A percentile compares a stretch with the other conserved stretches of the same genome.
Evolutionary conservation across 2,329 filamentous ascomycete species (phyloP).

Genomic region (Chrysoporthe deuterocubensis): DNA sequence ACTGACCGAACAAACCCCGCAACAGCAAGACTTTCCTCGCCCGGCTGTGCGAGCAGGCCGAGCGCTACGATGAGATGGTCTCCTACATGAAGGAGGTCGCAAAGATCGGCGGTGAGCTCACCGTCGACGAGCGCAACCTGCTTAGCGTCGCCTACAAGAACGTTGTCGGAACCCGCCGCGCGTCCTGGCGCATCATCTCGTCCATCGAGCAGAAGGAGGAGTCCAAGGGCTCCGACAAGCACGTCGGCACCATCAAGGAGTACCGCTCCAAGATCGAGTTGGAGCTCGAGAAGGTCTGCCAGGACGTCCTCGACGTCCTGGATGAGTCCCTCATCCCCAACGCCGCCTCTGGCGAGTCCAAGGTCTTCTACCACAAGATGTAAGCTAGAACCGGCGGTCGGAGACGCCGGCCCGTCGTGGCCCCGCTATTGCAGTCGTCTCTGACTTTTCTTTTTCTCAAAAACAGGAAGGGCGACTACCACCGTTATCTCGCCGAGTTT

Average conservation of each 20-base stretch:
- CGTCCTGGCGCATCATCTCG: constrained; percentile 98
- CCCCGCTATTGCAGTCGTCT: not conserved
- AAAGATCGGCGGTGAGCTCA: constrained; percentile 80
- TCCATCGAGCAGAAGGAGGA: constrained; percentile 99
- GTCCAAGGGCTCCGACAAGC: constrained; percentile 96
- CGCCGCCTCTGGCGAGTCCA: constrained; percentile 95
- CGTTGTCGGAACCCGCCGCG: constrained; percentile 96
- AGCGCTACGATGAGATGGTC: constrained; percentile 99
- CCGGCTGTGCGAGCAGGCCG: constrained; percentile 99
- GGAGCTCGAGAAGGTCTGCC: constrained; percentile 96
- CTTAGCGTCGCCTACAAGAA: constrained; percentile 99
- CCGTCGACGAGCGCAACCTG: constrained; percentile 97
- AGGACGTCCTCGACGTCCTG: constrained; percentile 95
- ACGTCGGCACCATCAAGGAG: constrained; percentile 90
- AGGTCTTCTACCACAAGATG: constrained; percentile 99
- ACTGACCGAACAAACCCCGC: constrained; percentile 39
- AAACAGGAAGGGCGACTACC: constrained; percentile 92
- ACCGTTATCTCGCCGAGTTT: constrained; percentile 94
- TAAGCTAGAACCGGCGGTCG: constrained; percentile 53
- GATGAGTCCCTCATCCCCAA: constrained; percentile 94
- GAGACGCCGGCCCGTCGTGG: no score
- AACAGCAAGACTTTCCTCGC: constrained; percentile 98
- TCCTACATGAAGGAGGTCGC: constrained; percentile 99
- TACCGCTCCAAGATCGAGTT: constrained; percentile 98
- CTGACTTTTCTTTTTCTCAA: constrained; percentile 19